Evolutionary conservation across 768 basidiomycete genomes (phyloP).

Genomic region (Termitomyces sp.): DNA sequence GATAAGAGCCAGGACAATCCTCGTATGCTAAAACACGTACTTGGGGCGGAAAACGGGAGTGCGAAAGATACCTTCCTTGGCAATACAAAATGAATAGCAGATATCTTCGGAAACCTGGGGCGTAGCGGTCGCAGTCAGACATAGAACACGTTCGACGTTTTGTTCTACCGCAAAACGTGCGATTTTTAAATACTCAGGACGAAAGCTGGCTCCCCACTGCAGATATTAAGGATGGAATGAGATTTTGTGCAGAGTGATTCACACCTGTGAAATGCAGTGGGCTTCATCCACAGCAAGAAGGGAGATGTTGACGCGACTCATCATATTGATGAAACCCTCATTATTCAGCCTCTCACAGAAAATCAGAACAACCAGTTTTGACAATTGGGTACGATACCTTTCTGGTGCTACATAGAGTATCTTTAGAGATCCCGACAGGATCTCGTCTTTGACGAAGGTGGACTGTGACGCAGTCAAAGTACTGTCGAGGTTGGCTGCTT

Average conservation of each 20-base stretch:
- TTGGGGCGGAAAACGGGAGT: slow-evolving; percentile 13
- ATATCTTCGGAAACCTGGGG: slow-evolving; percentile 8
- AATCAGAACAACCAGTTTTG: not conserved
- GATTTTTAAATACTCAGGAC: slow-evolving; percentile 15
- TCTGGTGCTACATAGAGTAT: slow-evolving; percentile 15
- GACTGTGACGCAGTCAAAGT: slow-evolving; percentile 4
- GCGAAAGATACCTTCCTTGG: slow-evolving; percentile 10
- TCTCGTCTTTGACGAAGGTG: slow-evolving; percentile 8
- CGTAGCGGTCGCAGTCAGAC: slow-evolving; percentile 15
- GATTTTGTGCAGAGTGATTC: not conserved
- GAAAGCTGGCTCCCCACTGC: slow-evolving; percentile 15
- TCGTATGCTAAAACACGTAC: not conserved
- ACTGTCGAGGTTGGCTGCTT: slow-evolving; percentile 14
- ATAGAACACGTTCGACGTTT: slow-evolving; percentile 12
- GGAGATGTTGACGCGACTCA: slow-evolving; percentile 37
- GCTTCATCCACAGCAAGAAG: slow-evolving; percentile 49
- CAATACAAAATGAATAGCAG: slow-evolving; percentile 8
- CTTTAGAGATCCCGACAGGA: slow-evolving; percentile 11
- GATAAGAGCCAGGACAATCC: not conserved
- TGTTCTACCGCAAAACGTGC: slow-evolving; percentile 12
- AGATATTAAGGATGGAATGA: not conserved
- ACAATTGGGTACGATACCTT: not conserved
- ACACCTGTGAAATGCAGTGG: slow-evolving; percentile 42
- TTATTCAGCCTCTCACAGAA: slow-evolving; percentile 9
- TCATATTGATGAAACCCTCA: slow-evolving; percentile 26